Percentiles rank a stretch among this genome's conserved stretches.
These are phyloP conservation scores for Sinapis alba DNA, from an alignment of 441 rosid genomes.

Conservation along the genomic window DNA sequence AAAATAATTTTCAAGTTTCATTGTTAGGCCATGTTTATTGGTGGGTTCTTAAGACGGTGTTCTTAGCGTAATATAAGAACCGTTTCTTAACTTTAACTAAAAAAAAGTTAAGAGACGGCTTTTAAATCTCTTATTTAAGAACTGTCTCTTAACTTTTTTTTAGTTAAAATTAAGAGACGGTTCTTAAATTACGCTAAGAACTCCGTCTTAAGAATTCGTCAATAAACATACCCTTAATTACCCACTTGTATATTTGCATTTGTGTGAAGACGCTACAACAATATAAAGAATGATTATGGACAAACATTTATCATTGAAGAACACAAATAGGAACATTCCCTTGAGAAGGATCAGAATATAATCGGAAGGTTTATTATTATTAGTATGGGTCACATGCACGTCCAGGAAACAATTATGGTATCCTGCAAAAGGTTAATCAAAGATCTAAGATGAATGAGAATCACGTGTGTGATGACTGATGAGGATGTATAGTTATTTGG, in stretches of 20 bases:
- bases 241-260: not conserved
- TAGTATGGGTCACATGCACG: not conserved
- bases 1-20: not conserved
- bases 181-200: too few relatives aligned
- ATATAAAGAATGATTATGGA: not conserved
- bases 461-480: slow-evolving; percentile 8
- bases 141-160: too few relatives aligned
- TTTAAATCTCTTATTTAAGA: too few relatives aligned
- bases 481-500: not conserved
- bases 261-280: not conserved
- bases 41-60: too few relatives aligned
- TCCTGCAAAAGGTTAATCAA: not conserved
- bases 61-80: too few relatives aligned
- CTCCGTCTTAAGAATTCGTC: too few relatives aligned
- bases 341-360: not conserved
- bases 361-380: not conserved
- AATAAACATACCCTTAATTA: too few relatives aligned
- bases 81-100: too few relatives aligned
- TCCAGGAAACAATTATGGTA: not conserved
- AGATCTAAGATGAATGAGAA: slow-evolving; percentile 5
- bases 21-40: too few relatives aligned
- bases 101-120: too few relatives aligned
- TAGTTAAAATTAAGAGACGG: too few relatives aligned
- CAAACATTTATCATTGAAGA: not conserved
- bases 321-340: not conserved